phyloP scores from a whole-genome alignment of 2,329 filamentous ascomycete species.

The Chaetoscypha palmicola region DNA sequence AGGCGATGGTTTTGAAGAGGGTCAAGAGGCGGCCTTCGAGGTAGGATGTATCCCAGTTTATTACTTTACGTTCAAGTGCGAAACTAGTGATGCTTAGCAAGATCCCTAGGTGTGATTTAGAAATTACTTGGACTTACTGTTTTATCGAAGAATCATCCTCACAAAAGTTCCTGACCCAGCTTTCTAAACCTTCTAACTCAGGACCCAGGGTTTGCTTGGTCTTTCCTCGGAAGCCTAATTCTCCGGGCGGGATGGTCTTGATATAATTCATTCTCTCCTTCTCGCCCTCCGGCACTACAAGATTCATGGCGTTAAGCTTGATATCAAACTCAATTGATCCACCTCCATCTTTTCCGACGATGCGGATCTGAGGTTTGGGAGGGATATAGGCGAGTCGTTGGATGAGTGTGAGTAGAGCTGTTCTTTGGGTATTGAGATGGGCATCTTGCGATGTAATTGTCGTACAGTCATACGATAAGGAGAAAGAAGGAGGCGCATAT shows the following conservation, averaged over 20 bases:
- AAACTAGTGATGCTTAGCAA: slow-evolving; percentile 31
- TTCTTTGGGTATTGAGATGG: slow-evolving; percentile 41
- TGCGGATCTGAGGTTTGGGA: slow-evolving; percentile 47
- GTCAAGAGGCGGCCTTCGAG: slow-evolving; percentile 47
- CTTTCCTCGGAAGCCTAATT: slow-evolving; percentile 42
- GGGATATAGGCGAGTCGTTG: slow-evolving; percentile 44
- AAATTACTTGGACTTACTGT: slow-evolving; percentile 13
- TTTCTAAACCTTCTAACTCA: slow-evolving; percentile 14
- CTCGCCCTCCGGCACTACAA: slow-evolving; percentile 41
- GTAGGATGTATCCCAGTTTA: slow-evolving; percentile 48
- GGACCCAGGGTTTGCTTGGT: slow-evolving; percentile 16
- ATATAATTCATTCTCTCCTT: slow-evolving; percentile 45
- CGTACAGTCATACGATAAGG: slow-evolving; percentile 42
- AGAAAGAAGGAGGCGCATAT: slow-evolving; percentile 46
- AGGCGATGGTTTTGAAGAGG: slow-evolving; percentile 43
- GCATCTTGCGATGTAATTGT: slow-evolving; percentile 41
- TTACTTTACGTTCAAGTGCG: slow-evolving; percentile 44
- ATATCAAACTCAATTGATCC: slow-evolving; percentile 45
- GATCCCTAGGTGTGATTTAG: not conserved
- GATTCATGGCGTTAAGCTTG: slow-evolving; percentile 47
- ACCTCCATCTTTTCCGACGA: slow-evolving; percentile 37
- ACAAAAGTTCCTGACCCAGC: slow-evolving; percentile 24
- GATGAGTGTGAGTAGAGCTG: slow-evolving; percentile 40
- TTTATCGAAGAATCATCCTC: slow-evolving; percentile 21
- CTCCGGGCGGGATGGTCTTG: slow-evolving; percentile 42